These are phyloP conservation scores for Arthroderma sp. DNA, from an alignment of 2,329 filamentous ascomycete genomes.

Conservation along the genomic window DNA sequence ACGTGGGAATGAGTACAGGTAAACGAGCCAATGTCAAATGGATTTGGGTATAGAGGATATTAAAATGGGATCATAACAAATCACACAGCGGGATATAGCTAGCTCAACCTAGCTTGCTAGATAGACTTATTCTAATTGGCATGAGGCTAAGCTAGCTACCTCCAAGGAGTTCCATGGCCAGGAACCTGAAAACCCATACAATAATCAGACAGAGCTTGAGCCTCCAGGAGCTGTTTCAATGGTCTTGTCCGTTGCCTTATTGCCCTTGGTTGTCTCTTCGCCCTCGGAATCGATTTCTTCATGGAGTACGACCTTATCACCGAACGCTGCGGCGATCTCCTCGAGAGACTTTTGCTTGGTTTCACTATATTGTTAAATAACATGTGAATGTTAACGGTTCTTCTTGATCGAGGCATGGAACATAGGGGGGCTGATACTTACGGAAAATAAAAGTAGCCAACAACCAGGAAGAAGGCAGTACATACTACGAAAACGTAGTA, in stretches of 20 bases:
- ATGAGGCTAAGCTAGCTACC: too few species aligned
- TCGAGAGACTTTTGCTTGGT: conserved; percentile 37
- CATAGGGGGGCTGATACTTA: conserved; percentile 16
- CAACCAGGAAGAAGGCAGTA: conserved; percentile 37
- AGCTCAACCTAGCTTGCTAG: too few species aligned
- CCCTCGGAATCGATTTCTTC: neutral
- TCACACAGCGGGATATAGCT: neutral
- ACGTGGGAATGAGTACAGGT: too few species aligned
- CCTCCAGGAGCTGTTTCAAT: too few species aligned
- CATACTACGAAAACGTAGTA: conserved; percentile 48
- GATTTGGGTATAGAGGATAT: too few species aligned
- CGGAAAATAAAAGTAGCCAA: conserved; percentile 45
- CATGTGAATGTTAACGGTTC: neutral
- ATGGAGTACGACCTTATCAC: conserved; percentile 30
- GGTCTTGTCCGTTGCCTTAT: too few species aligned
- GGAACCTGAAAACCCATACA: too few species aligned
- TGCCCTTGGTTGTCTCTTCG: neutral
- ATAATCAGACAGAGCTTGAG: too few species aligned
- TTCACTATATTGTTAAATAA: conserved; percentile 20
- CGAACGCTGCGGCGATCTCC: conserved; percentile 37
- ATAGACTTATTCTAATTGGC: too few species aligned
- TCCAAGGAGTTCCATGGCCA: too few species aligned
- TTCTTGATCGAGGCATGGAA: neutral
- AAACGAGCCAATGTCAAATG: too few species aligned
- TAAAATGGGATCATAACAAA: neutral